These are phyloP conservation scores for Beauveria rudraprayagi DNA, from an alignment of 2,329 filamentous ascomycete species.

Conservation along the genomic window DNA sequence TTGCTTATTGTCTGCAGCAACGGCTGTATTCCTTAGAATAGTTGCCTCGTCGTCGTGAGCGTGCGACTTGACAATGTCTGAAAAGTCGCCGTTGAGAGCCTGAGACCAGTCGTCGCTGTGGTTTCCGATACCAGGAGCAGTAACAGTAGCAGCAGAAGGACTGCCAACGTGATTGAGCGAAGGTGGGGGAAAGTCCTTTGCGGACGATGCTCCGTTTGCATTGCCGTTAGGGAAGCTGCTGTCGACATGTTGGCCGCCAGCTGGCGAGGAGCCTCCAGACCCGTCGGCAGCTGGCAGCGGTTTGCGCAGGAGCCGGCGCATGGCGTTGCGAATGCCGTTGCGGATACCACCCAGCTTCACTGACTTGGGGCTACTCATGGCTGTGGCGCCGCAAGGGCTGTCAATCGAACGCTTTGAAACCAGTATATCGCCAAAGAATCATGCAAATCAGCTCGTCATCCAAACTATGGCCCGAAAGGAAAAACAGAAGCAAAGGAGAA, in stretches of 20 bases:
- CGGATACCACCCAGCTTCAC: conserved; percentile 24
- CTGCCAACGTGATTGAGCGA: neutral
- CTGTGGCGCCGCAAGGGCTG: neutral
- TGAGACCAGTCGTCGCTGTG: conserved; percentile 4
- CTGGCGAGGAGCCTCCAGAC: conserved; percentile 5
- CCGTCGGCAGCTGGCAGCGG: neutral
- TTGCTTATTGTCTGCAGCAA: neutral
- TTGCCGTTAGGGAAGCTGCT: neutral
- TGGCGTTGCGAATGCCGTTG: conserved; percentile 19
- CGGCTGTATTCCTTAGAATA: neutral
- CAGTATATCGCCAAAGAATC: neutral
- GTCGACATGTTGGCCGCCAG: conserved; percentile 1
- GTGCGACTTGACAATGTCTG: conserved; percentile 4
- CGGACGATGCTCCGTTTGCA: neutral
- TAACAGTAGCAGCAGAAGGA: neutral
- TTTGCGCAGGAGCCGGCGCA: conserved; percentile 23
- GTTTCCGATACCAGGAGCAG: neutral
- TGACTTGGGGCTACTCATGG: conserved; percentile 23
- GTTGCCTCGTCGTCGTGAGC: neutral
- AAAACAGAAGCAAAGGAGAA: neutral
- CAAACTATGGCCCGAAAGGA: neutral
- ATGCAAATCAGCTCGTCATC: neutral
- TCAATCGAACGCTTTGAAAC: neutral
- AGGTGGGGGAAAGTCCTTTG: neutral
- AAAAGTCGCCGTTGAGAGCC: conserved; percentile 1